Evolutionary conservation across 2,329 filamentous ascomycete genomes (phyloP).

Genomic region (Aspergillus sp.): DNA sequence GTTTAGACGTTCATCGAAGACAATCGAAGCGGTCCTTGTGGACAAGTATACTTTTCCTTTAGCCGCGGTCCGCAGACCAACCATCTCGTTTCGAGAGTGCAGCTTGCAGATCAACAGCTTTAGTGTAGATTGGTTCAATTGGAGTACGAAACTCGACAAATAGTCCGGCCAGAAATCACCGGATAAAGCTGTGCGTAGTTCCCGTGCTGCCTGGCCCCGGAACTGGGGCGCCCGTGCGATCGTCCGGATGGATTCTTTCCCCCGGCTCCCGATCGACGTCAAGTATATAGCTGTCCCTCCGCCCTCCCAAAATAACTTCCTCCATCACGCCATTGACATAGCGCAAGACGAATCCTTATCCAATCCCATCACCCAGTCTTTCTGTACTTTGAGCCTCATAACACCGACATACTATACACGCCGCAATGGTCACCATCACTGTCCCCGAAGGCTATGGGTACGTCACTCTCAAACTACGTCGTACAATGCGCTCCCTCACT

Average conservation of each 20-base stretch:
- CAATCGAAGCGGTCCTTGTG: constrained; percentile 1
- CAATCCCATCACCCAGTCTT: not conserved
- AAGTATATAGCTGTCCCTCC: constrained; percentile 10
- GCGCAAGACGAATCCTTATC: not conserved
- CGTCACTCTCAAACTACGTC: constrained; percentile 20
- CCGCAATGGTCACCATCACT: constrained; percentile 46
- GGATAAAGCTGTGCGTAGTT: not conserved
- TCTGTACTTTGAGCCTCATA: not conserved
- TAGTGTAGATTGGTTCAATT: not conserved
- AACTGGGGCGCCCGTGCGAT: constrained; percentile 1
- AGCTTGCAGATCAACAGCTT: not conserved
- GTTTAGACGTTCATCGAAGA: constrained; percentile 6
- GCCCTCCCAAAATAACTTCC: not conserved
- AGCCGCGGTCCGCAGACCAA: not conserved
- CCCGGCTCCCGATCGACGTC: constrained; percentile 14
- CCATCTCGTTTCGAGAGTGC: not conserved
- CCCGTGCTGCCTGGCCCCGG: constrained; percentile 5
- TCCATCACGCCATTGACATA: constrained; percentile 4
- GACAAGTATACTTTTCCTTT: constrained; percentile 5
- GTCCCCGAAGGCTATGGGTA: constrained; percentile 57
- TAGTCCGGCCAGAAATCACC: not conserved
- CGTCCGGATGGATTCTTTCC: constrained; percentile 12
- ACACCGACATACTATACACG: not conserved
- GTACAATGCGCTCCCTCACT: not conserved
- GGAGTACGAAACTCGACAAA: not conserved